Evolutionary conservation across 2,329 filamentous ascomycete species (phyloP).

Genomic region (Calonectria hawksworthii): DNA sequence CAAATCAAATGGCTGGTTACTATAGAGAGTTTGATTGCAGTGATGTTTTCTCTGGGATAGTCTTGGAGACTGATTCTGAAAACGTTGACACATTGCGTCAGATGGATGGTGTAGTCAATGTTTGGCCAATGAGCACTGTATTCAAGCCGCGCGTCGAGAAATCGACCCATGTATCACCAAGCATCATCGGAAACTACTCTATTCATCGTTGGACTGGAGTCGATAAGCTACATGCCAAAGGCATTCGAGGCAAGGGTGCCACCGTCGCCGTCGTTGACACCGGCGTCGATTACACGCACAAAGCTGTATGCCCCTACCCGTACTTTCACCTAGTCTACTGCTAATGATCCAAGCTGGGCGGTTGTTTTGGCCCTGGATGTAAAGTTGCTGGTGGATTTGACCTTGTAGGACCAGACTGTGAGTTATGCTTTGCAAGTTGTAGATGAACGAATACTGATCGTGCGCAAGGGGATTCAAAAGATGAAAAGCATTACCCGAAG

Average conservation of each 20-base stretch:
- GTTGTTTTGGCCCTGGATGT: slow-evolving; percentile 56
- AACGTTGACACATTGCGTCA: slow-evolving; percentile 50
- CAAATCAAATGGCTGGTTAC: slow-evolving; percentile 28
- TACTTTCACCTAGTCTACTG: not conserved
- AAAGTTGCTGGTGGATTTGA: slow-evolving; percentile 56
- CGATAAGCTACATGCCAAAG: slow-evolving; percentile 53
- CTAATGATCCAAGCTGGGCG: slow-evolving; percentile 50
- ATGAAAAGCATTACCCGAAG: slow-evolving; percentile 48
- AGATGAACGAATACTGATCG: slow-evolving; percentile 20
- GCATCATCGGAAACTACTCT: slow-evolving; percentile 47
- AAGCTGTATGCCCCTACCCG: slow-evolving; percentile 45
- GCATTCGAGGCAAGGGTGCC: slow-evolving; percentile 54
- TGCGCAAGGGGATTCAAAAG: slow-evolving; percentile 47
- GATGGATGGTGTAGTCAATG: slow-evolving; percentile 53
- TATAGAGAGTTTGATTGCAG: slow-evolving; percentile 52
- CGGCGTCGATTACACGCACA: slow-evolving; percentile 56
- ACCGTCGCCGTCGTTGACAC: slow-evolving; percentile 57
- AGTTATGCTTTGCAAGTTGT: not conserved
- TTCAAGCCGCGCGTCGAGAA: slow-evolving; percentile 37
- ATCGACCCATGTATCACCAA: slow-evolving; percentile 29
- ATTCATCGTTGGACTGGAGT: slow-evolving; percentile 57
- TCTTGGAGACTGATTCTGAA: slow-evolving; percentile 49
- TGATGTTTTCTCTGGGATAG: slow-evolving; percentile 53
- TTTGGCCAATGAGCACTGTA: slow-evolving; percentile 52
- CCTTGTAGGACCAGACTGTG: slow-evolving; percentile 52